Evolutionary conservation across 169 alveolate genomes (phyloP), one percentile per base, ranked within the genome.

Genomic region (Plasmodium blacklocki): DNA sequence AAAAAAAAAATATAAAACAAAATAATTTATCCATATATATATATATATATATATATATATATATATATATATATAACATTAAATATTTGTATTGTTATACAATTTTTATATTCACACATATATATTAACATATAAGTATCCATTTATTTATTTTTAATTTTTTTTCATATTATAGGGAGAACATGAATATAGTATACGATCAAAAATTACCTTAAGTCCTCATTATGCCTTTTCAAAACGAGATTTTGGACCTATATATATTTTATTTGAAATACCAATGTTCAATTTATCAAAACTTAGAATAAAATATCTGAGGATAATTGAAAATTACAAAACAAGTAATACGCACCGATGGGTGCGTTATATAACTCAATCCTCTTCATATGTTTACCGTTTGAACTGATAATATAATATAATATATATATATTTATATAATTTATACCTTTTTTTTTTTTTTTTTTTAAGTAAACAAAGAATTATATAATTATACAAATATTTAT

Each of bases 261-360:
- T 98, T 91, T 83, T 92, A 39, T 98, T 97, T 93, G 99, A 98
- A 91, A 97, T 98, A 19, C 99, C 99, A 14, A 98, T 97, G 99
- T 98, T 94, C 91, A 97, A 97, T 80, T 96, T 97, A 18, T 96
- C 99, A 59, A 96, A 96, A 59, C 88, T 98, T 52, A 96, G 97
- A 90, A 97, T 98, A 32, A 96, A 96, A 68, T 97, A 97, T 88
- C 93, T 98, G 63, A 95, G 97, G 83, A 96, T 97, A 43, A 97
- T 97, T 56, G 97, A 96, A 19, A 94, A 93, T 68, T 94, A 95
- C 70, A 92, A 96, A 71, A 93, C 91, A 15, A 52, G 88, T 63
- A 97, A 94, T 88, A 98, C 98, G n/a, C 96, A 94, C 76, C 95
- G 99, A 85, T 98, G 99, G 99, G 99, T 98, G 6, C 95, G 99